These are phyloP conservation scores for Gossypium bickii DNA, from an alignment of 345 rosid species.

Conservation along the genomic window DNA sequence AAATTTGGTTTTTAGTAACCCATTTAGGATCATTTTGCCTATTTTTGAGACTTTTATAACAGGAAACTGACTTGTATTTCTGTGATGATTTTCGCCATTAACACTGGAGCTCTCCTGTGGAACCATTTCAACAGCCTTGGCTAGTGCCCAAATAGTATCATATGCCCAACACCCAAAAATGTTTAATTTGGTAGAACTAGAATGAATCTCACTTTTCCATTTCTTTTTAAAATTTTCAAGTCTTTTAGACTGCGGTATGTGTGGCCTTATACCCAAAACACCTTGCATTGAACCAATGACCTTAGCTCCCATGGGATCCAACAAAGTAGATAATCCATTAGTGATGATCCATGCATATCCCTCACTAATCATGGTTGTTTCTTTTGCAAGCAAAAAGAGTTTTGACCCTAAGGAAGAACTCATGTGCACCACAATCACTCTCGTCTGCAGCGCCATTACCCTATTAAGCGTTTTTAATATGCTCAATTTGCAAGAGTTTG, in stretches of 20 bases:
- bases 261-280: constrained; percentile 24
- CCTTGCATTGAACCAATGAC: constrained; percentile 25
- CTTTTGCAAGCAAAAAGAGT: constrained; percentile 22
- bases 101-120: not conserved
- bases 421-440: constrained; percentile 44
- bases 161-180: constrained; percentile 23
- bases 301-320: not conserved
- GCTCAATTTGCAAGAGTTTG: constrained; percentile 12
- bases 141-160: constrained; percentile 22
- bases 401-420: constrained; percentile 23
- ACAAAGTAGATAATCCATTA: constrained; percentile 7
- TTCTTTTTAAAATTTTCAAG: constrained; percentile 11
- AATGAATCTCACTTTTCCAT: constrained; percentile 9
- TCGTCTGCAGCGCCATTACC: constrained; percentile 28
- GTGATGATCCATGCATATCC: constrained; percentile 42
- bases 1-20: not conserved
- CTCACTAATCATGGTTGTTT: constrained; percentile 31
- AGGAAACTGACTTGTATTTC: not conserved
- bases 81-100: too few species aligned
- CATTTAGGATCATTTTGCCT: not conserved
- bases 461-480: constrained; percentile 25
- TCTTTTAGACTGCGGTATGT: constrained; percentile 3
- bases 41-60: not conserved
- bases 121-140: constrained; percentile 10
- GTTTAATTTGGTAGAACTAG: not conserved